phyloP scores from a whole-genome alignment of 192 early-diverging fungal species.

The Umbelopsis ramanniana region DNA sequence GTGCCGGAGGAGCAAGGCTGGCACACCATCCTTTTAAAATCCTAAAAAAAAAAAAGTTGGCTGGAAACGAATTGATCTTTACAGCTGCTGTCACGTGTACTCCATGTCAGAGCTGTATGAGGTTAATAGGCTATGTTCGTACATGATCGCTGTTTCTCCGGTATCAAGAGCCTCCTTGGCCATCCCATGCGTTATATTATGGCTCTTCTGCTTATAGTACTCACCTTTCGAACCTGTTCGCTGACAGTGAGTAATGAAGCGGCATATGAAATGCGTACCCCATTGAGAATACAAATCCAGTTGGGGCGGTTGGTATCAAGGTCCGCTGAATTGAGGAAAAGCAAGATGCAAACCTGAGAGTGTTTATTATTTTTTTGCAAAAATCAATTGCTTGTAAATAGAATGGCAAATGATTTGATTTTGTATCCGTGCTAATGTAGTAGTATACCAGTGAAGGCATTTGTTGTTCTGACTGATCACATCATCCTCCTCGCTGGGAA shows the following conservation, averaged over 20 bases:
- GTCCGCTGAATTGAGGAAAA: not conserved
- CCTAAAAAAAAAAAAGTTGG: not conserved
- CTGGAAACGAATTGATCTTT: not conserved
- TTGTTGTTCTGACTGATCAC: too few species aligned
- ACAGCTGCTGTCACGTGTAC: slow-evolving; percentile 19
- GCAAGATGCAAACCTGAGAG: too few species aligned
- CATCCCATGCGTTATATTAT: too few species aligned
- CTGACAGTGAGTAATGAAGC: not conserved
- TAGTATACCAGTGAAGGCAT: too few species aligned
- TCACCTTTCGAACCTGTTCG: too few species aligned
- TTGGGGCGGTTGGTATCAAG: not conserved
- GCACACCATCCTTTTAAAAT: not conserved
- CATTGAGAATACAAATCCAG: not conserved
- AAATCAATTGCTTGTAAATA: too few species aligned
- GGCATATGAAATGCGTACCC: not conserved
- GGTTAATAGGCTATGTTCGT: not conserved
- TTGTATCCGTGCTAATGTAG: too few species aligned
- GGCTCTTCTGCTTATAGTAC: too few species aligned
- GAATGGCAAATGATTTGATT: too few species aligned
- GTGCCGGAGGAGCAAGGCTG: not conserved
- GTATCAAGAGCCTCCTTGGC: too few species aligned
- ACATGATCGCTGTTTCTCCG: not conserved
- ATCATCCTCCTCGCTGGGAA: too few species aligned
- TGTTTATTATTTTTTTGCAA: too few species aligned
- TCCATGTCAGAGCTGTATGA: not conserved